A percentile compares a stretch with the other conserved stretches of the same genome.
Evolutionary conservation across 2,329 filamentous ascomycete genomes (phyloP).

Genomic region (Aureobasidium leucospermi): DNA sequence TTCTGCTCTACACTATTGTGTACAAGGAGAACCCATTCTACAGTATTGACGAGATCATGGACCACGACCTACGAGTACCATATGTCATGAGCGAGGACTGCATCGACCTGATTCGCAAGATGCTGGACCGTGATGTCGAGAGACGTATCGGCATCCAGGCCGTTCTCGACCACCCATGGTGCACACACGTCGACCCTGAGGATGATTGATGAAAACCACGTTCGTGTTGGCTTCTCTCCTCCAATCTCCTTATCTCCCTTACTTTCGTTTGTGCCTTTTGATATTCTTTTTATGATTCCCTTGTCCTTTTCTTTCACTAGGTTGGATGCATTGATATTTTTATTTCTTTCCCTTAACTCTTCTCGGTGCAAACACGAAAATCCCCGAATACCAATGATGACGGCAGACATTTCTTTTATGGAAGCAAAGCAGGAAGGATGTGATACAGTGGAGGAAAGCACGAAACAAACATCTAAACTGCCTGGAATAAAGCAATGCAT

Average conservation of each 20-base stretch:
- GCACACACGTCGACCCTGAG: slow-evolving; percentile 21
- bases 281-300: neutral
- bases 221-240: neutral
- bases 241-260: neutral
- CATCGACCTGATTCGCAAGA: slow-evolving; percentile 81
- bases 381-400: neutral
- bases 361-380: neutral
- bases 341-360: neutral
- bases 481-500: neutral
- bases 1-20: slow-evolving; percentile 94
- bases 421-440: neutral
- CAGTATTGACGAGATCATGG: slow-evolving; percentile 98
- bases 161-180: slow-evolving; percentile 88
- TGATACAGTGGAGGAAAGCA: slow-evolving; percentile 2
- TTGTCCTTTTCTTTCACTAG: neutral
- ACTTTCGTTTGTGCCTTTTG: neutral
- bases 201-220: slow-evolving; percentile 2
- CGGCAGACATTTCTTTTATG: neutral
- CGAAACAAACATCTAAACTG: neutral
- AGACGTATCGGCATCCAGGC: slow-evolving; percentile 77
- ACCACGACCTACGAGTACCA: slow-evolving; percentile 86
- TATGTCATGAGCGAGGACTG: slow-evolving; percentile 85
- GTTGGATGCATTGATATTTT: neutral
- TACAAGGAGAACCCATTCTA: slow-evolving; percentile 99
- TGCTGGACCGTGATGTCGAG: slow-evolving; percentile 86